Evolutionary conservation across 805 yeast species (phyloP), one percentile per base, ranked within the genome.

Genomic region (Lipomyces yamadae): DNA sequence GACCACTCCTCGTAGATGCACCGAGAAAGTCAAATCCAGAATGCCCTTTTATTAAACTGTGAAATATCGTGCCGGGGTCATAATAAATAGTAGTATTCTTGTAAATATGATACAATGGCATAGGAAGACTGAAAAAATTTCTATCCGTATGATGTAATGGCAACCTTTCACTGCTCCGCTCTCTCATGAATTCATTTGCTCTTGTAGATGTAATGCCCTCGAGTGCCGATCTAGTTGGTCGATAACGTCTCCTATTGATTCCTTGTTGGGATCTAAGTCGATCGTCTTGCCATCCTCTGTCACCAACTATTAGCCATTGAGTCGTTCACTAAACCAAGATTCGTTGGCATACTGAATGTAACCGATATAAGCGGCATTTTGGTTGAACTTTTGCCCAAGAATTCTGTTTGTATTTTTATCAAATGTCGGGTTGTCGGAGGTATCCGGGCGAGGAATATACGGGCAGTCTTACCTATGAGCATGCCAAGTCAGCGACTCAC

Each of bases 141-240:
- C 53, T 48, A 11, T 29, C 7, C n/a, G n/a, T 52, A 52, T 52
- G 32, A 32, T 52, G 29, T 34, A 52, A 52, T 6, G 11, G 6
- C 55, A 5, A 24, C 34, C 34, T 8, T 52, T n/a, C 34, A 29
- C 55, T 24, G 24, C 24, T 24, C 1, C 24, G 24, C 24, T 4
- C 55, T 10, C 48, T 52, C 15, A 52, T 8, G 55, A 52, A 24
- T 45, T 42, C 57, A 65, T 34, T 48, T 65, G 68, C 39, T 92
- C 97, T 74, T 90, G 83, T 72, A 92, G 82, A 67, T 87, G 87
- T 72, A 93, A 79, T 73, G 86, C 84, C 78, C 97, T 86, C 8
- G 97, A 91, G 75, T 93, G 96, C 64, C 90, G 82, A 76, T 93
- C 96, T 70, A 94, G 86, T 67, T 82, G 77, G 62, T 86, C 87